Conservation (phyloP, 2,329 filamentous ascomycete genomes). For the Cytospora schulzeri region DNA sequence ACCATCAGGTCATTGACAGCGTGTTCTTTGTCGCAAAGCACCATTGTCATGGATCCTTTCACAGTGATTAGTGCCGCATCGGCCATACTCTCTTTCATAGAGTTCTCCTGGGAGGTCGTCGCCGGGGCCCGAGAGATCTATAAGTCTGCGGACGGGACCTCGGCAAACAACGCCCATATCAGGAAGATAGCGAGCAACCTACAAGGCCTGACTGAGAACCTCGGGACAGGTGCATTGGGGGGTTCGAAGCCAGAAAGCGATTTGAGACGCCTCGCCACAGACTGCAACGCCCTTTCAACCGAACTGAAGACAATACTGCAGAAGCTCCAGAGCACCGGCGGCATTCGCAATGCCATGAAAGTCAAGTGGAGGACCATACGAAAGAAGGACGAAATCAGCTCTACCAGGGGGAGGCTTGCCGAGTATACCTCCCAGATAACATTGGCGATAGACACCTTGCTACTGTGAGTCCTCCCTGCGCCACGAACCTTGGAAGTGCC, state of each 20-base stretch:
- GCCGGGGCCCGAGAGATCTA: conserved; percentile 28
- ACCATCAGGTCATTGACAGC: too few relatives aligned
- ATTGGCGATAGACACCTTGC: background rate
- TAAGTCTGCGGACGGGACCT: conserved; percentile 15
- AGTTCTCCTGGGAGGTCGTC: conserved; percentile 32
- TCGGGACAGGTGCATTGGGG: background rate
- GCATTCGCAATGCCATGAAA: conserved; percentile 22
- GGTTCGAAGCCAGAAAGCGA: conserved; percentile 21
- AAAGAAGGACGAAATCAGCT: conserved; percentile 28
- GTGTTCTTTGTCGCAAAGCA: too few relatives aligned
- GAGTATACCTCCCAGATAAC: background rate
- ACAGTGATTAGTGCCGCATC: conserved; percentile 33
- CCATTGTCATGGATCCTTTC: conserved; percentile 32
- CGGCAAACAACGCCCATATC: conserved; percentile 22
- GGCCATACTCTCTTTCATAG: conserved; percentile 32
- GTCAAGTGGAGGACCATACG: conserved; percentile 24
- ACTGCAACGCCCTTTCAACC: background rate
- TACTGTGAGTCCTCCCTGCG: background rate
- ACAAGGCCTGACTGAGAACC: conserved; percentile 14
- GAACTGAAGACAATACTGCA: conserved; percentile 1
- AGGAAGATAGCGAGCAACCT: background rate
- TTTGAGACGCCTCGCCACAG: conserved; percentile 16
- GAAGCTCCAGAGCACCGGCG: conserved; percentile 25
- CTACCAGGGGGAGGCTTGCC: background rate
- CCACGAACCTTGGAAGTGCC: too few relatives aligned